Base-by-base conservation (phyloP, 805 yeast genomes). In the Candida pini region DNA sequence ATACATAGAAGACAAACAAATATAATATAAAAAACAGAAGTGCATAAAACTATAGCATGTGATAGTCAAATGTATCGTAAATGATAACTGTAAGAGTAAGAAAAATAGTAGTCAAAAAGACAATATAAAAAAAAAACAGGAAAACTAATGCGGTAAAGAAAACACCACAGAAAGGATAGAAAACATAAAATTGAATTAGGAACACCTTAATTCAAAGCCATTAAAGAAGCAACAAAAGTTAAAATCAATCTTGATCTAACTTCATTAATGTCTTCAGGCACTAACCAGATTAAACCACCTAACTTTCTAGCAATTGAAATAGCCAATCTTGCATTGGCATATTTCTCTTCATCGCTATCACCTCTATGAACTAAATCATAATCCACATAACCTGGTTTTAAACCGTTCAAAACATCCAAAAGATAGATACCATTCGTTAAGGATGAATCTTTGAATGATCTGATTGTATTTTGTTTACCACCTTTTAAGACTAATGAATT, bases 241-340 rank as follows among this genome's bases (percentile, higher is more conserved):
- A 88, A 74, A 38, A 92, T 84, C 66, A 92, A 78, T 61, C 97
- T 78, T 29, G 95, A 74, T 63, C 97, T 83, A 28, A 92, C 97
- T 66, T 90, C 97, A 52, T 81, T 84, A 53, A 92, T 92, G 66
- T 92, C 98, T 62, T 92, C 98, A n/a, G 98, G 98, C n/a, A 92
- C 96, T 49, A 92, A 73, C 97, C 97, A 92, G 54, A 92, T 92
- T 58, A 92, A 76, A 26, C 96, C 98, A 43, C 98, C 98, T 49
- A 92, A 68, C 63, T 92, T 92, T 73, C 98, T 83, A 23, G 98
- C 98, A 54, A 92, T 92, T 2, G 97, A 92, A 57, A 92, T 92
- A 15, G 98, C 98, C 58, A 92, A 74, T 68, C 86, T 83, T 15
- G 97, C 98, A 58, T 92, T 92, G 26, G 95, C 95, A 56, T 87